phyloP scores from a whole-genome alignment of 768 basidiomycete species.

The Leccinum obscurum region DNA sequence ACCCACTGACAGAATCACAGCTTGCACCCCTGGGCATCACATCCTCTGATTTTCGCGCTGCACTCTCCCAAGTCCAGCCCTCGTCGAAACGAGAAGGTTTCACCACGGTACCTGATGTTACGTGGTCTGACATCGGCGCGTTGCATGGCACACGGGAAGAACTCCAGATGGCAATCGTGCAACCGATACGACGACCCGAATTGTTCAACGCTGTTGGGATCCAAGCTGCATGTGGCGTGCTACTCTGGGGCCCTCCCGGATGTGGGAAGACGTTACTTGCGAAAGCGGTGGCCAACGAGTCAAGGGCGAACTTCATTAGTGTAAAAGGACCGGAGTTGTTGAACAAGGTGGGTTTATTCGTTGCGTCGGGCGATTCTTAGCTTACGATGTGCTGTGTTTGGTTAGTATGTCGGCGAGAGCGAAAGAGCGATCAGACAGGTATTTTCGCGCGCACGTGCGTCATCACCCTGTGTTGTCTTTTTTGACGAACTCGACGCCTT shows the following conservation, averaged over 20 bases:
- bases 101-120: slow-evolving; percentile 93
- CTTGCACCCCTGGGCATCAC: slow-evolving; percentile 83
- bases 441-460: slow-evolving; percentile 90
- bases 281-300: slow-evolving; percentile 97
- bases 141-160: slow-evolving; percentile 85
- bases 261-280: slow-evolving; percentile 98
- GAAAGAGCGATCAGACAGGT: slow-evolving; percentile 94
- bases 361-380: neutral
- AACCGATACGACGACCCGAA: slow-evolving; percentile 89
- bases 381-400: neutral
- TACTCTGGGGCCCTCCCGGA: slow-evolving; percentile 98
- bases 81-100: slow-evolving; percentile 98
- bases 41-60: slow-evolving; percentile 72
- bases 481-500: slow-evolving; percentile 94
- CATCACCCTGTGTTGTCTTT: slow-evolving; percentile 92
- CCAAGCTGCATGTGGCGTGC: slow-evolving; percentile 86
- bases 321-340: slow-evolving; percentile 96
- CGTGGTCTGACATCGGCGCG: slow-evolving; percentile 94
- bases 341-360: slow-evolving; percentile 72
- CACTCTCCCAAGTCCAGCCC: slow-evolving; percentile 89
- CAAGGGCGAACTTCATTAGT: slow-evolving; percentile 93
- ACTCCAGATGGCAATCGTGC: slow-evolving; percentile 96
- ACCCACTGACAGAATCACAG: slow-evolving; percentile 72
- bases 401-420: slow-evolving; percentile 94
- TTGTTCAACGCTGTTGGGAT: slow-evolving; percentile 89